These are phyloP conservation scores for Pezicula radicicola DNA, from an alignment of 2,329 filamentous ascomycete species.

Conservation along the genomic window DNA sequence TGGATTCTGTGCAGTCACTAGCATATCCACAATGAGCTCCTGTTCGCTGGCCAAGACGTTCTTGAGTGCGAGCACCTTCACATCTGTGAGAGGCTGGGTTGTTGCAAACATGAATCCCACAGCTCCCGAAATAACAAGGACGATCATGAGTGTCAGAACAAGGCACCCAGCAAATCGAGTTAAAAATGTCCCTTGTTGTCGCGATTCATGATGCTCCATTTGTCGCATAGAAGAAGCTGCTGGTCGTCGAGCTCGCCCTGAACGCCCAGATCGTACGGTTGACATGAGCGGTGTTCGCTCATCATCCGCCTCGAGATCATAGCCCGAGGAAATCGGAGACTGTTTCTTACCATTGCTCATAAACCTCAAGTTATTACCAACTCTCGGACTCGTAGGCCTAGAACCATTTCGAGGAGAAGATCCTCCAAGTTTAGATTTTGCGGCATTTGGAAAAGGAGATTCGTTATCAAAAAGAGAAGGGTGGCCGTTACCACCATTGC, in stretches of 20 bases:
- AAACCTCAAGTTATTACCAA: constrained; percentile 43
- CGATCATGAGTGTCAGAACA: constrained; percentile 75
- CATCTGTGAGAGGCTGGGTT: constrained; percentile 78
- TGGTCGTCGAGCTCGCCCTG: constrained; percentile 51
- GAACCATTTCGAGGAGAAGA: constrained; percentile 56
- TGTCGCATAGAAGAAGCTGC: constrained; percentile 59
- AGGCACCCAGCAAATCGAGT: constrained; percentile 82
- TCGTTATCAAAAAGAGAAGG: constrained; percentile 74
- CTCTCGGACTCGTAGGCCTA: constrained; percentile 68
- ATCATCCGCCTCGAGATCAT: constrained; percentile 85
- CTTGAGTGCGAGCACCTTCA: constrained; percentile 75
- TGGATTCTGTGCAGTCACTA: constrained; percentile 85
- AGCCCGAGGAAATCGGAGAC: constrained; percentile 60
- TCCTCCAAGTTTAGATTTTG: constrained; percentile 59
- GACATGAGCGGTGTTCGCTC: constrained; percentile 80
- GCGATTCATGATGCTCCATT: constrained; percentile 70
- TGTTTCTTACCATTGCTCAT: constrained; percentile 49
- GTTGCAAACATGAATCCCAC: constrained; percentile 89
- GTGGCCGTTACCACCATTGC: constrained; percentile 64
- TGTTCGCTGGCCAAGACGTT: constrained; percentile 93
- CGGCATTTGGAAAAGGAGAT: constrained; percentile 70
- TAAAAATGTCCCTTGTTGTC: constrained; percentile 60
- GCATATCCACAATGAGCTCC: constrained; percentile 90
- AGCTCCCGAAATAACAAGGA: constrained; percentile 79
- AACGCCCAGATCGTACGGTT: constrained; percentile 59